These are phyloP conservation scores for Ophiorrhiza pumila DNA, from an alignment of 257 asterid species.

Conservation along the genomic window DNA sequence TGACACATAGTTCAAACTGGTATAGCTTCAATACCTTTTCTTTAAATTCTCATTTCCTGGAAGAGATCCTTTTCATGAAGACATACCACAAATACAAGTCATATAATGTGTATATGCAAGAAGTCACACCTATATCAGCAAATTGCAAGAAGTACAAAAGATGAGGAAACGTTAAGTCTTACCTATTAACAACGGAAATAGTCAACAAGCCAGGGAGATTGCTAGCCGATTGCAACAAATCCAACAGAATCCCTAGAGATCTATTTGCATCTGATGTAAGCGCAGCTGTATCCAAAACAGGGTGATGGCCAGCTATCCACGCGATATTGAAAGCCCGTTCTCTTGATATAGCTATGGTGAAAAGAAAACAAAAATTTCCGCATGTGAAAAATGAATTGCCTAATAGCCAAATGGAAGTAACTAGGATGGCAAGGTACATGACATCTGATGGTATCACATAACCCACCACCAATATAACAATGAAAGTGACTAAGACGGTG, in stretches of 20 bases:
- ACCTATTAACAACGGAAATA: constrained; percentile 83
- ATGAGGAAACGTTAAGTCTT: constrained; percentile 29
- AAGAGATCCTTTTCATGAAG: neutral
- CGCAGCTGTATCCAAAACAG: constrained; percentile 63
- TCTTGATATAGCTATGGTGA: constrained; percentile 45
- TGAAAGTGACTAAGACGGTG: no score
- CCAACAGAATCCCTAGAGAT: constrained; percentile 61
- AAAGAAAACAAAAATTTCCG: constrained; percentile 19
- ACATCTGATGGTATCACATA: no score
- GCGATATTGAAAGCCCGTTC: constrained; percentile 64
- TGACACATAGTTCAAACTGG: neutral
- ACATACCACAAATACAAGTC: neutral
- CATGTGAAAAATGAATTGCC: constrained; percentile 14
- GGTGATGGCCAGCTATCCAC: constrained; percentile 72
- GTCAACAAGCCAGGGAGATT: constrained; percentile 72
- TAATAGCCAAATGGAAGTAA: neutral
- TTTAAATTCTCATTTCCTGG: neutral
- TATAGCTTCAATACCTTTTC: neutral
- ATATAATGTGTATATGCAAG: neutral
- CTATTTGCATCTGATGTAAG: constrained; percentile 71
- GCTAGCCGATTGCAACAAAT: constrained; percentile 64
- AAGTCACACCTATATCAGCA: neutral
- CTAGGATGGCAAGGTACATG: neutral
- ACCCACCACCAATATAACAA: no score
- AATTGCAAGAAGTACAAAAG: neutral